Conservation (phyloP, 805 yeast species). For the Nakazawaea ernobii region DNA sequence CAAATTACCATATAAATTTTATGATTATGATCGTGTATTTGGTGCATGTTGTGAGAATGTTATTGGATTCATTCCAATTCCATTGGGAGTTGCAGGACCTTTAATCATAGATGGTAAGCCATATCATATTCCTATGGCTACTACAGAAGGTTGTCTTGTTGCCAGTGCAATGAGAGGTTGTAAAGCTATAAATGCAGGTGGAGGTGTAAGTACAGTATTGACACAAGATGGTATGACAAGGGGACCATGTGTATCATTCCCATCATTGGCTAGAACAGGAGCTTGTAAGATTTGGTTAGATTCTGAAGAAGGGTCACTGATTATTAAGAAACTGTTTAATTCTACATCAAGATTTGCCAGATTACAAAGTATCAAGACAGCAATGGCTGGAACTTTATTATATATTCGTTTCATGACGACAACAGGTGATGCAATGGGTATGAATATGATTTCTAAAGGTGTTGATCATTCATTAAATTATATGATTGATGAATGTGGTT, state of each 20-base stretch:
- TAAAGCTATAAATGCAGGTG: slow-evolving; percentile 95
- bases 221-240: slow-evolving; percentile 98
- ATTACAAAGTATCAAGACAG: slow-evolving; percentile 83
- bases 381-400: slow-evolving; percentile 87
- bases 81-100: slow-evolving; percentile 98
- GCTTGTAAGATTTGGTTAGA: slow-evolving; percentile 94
- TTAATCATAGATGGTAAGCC: slow-evolving; percentile 83
- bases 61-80: slow-evolving; percentile 92
- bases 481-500: slow-evolving; percentile 86
- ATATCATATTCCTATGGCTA: slow-evolving; percentile 96
- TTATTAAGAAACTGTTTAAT: slow-evolving; percentile 83
- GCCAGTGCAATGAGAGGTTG: slow-evolving; percentile 99
- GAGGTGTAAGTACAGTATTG: slow-evolving; percentile 88
- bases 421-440: slow-evolving; percentile 99
- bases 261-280: slow-evolving; percentile 80
- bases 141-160: slow-evolving; percentile 97
- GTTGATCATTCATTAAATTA: slow-evolving; percentile 80
- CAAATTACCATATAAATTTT: slow-evolving; percentile 72
- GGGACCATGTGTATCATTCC: slow-evolving; percentile 95
- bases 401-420: slow-evolving; percentile 95
- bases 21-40: slow-evolving; percentile 92
- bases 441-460: slow-evolving; percentile 99
- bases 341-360: slow-evolving; percentile 97
- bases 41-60: slow-evolving; percentile 99
- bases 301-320: slow-evolving; percentile 85